phyloP scores from a whole-genome alignment of 352 stramenopile genomes.

The Pythium sukuiense region DNA sequence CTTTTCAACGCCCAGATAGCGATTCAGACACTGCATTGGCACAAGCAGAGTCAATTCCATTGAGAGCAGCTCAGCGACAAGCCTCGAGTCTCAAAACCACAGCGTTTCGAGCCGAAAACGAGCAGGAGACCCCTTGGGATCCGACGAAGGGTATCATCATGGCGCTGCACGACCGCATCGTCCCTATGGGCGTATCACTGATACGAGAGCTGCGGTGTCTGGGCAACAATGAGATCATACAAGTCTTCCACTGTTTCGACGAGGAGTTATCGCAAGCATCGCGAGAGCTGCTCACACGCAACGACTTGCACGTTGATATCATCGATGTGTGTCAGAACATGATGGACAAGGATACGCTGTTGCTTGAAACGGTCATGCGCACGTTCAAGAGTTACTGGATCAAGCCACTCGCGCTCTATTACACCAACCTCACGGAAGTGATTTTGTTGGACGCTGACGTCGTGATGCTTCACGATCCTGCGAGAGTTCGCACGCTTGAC shows the following conservation, averaged over 20 bases:
- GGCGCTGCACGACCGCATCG: constrained; percentile 52
- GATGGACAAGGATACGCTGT: constrained; percentile 17
- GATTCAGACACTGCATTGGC: background rate
- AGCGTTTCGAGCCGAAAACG: background rate
- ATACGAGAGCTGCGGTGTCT: constrained; percentile 54
- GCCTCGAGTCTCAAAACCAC: background rate
- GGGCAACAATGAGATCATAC: constrained; percentile 39
- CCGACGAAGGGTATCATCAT: constrained; percentile 42
- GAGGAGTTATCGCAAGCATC: constrained; percentile 47
- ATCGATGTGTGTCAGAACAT: constrained; percentile 59
- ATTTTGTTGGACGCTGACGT: constrained; percentile 65
- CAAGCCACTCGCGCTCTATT: constrained; percentile 60
- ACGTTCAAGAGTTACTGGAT: constrained; percentile 69
- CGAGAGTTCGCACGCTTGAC: constrained; percentile 34
- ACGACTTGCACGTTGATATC: constrained; percentile 52
- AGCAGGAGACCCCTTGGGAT: background rate
- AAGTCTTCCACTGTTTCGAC: constrained; percentile 43
- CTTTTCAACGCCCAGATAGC: background rate
- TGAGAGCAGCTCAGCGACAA: background rate
- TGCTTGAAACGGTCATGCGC: constrained; percentile 27
- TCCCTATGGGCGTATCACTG: constrained; percentile 59
- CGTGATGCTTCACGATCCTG: constrained; percentile 48
- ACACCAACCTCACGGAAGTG: constrained; percentile 53
- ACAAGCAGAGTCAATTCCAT: background rate
- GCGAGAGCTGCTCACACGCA: constrained; percentile 36